A percentile compares a stretch with the other conserved stretches of the same genome.
phyloP scores from a whole-genome alignment of 768 basidiomycete genomes.

The Nevesoporus exiguus region DNA sequence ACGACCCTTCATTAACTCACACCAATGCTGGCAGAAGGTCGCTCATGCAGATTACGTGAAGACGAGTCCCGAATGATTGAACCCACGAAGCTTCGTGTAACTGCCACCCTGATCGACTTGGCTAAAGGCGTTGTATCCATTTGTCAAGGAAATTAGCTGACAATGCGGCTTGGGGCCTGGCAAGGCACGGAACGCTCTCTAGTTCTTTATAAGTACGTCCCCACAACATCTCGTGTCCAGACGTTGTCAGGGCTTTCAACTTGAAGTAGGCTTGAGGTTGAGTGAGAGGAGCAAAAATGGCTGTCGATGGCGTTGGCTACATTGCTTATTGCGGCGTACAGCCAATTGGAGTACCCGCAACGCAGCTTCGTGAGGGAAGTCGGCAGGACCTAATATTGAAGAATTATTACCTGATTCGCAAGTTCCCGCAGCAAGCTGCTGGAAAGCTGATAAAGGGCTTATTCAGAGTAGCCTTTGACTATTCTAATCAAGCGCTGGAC shows the following conservation, averaged over 20 bases:
- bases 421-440: slow-evolving; percentile 1
- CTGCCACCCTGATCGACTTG: background rate
- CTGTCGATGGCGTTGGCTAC: background rate
- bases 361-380: background rate
- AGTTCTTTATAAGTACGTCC: background rate
- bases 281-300: too few relatives aligned
- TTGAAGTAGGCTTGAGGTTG: too few relatives aligned
- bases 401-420: background rate
- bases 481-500: background rate
- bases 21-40: background rate
- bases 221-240: too few relatives aligned
- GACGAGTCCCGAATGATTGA: background rate
- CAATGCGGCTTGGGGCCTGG: too few relatives aligned
- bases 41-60: background rate
- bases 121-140: background rate
- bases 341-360: background rate
- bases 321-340: background rate
- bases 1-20: background rate
- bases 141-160: background rate
- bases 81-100: background rate
- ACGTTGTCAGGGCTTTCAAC: background rate
- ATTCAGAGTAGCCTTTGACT: slow-evolving; percentile 1
- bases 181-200: too few relatives aligned
- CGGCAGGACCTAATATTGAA: background rate
- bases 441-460: background rate